Base-by-base conservation (phyloP, 176 grass and related monocot genomes). In the Juncus inflexus region DNA sequence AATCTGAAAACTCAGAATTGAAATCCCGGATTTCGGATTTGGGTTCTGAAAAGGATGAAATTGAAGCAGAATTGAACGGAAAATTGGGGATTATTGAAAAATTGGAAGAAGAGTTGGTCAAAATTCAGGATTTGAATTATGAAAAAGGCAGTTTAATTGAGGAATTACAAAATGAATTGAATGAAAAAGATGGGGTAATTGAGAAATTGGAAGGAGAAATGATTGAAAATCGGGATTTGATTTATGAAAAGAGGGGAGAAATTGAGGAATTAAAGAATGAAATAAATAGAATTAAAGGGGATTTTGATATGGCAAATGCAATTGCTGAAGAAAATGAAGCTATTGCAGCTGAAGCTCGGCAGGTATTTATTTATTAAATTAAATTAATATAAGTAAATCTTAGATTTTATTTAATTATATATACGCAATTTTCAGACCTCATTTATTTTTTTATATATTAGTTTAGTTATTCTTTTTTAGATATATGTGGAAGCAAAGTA, bases 311-410 rank as follows among this genome's bases (percentile, higher is more conserved):
- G 87, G 77, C 74, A 60, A 78, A 91, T 63, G 82, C 87, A 64
- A 59, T 81, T 78, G 79, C 85, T 41, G 87, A 89, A 80, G 92
- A 97, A 86, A 89, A 75, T 75, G 87, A 97, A 81, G 92, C 87
- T 74, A 55, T 91, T 61, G 92, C 87, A 70, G 89, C 55, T 11
- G 92, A 97, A 77, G 83, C 85, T 64, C 82, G 58, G 42, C 87
- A 97, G 87, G 92, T 96, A 61, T 42, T 69, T 65, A 79, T 39
- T 47, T 6, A 47, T 47, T 47, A 47, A 70, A 62, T 38, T 19
- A 69, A 65, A 61, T 67, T 55, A 47, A 53, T 67, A 61, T 62
- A 47, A 73, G 9, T 43, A 42, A 5, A 52, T 52, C n/a, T 37
- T 52, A 52, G 19, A 28, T 28, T 28, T 28, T 28, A 28, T 28